Evolutionary conservation across 148 eudicot species (phyloP).

Genomic region (Polygonum maritimum): DNA sequence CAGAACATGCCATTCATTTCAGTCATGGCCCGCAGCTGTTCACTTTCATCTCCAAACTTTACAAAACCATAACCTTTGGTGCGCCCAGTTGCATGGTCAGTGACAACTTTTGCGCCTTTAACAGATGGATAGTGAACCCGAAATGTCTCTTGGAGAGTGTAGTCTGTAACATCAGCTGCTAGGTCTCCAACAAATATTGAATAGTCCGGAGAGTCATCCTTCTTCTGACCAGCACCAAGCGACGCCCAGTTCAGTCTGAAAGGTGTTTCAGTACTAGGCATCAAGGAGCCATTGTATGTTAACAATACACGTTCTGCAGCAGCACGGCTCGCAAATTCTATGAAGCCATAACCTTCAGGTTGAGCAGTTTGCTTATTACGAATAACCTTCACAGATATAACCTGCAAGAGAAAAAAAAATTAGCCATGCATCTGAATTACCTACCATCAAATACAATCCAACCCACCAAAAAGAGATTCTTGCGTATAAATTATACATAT

Average conservation of each 20-base stretch:
- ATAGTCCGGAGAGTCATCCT: slow-evolving; percentile 70
- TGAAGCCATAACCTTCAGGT: slow-evolving; percentile 86
- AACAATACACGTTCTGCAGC: slow-evolving; percentile 66
- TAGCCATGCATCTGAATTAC: background rate
- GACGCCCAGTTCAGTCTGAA: slow-evolving; percentile 89
- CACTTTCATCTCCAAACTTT: slow-evolving; percentile 82
- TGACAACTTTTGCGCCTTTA: slow-evolving; percentile 90
- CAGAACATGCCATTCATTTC: slow-evolving; percentile 81
- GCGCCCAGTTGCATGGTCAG: slow-evolving; percentile 74
- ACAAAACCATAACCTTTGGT: slow-evolving; percentile 98
- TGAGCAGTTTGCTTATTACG: slow-evolving; percentile 70
- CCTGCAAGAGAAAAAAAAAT: slow-evolving; percentile 26
- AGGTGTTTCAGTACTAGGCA: slow-evolving; percentile 72
- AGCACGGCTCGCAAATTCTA: slow-evolving; percentile 71
- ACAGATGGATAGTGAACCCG: slow-evolving; percentile 58
- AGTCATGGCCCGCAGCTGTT: slow-evolving; percentile 77
- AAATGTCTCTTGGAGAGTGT: slow-evolving; percentile 77
- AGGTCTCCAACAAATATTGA: slow-evolving; percentile 94
- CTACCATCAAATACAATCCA: background rate
- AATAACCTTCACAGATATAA: slow-evolving; percentile 55
- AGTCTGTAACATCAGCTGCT: slow-evolving; percentile 86
- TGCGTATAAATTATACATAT: background rate
- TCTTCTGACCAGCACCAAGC: slow-evolving; percentile 84
- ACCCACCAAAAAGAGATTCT: background rate
- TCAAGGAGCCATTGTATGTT: slow-evolving; percentile 58